These are phyloP conservation scores for Rhynchosporium secalis DNA, from an alignment of 2,329 filamentous ascomycete species.

Conservation along the genomic window DNA sequence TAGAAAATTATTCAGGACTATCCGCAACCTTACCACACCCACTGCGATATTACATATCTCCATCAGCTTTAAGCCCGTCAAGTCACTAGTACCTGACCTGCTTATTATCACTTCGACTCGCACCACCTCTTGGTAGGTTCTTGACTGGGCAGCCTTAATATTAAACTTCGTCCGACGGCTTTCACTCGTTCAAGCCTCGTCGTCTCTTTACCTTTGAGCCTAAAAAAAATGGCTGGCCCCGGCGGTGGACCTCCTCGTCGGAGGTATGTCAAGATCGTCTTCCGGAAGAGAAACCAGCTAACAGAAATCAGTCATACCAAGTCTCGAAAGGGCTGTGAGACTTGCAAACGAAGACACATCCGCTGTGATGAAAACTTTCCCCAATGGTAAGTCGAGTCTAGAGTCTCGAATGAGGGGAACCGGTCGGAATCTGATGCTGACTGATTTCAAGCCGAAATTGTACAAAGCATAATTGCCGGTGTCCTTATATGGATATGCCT, in stretches of 20 bases:
- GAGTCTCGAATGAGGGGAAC: slow-evolving; percentile 1
- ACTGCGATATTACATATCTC: slow-evolving; percentile 37
- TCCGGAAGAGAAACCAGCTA: slow-evolving; percentile 18
- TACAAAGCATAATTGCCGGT: slow-evolving; percentile 97
- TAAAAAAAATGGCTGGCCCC: slow-evolving; percentile 76
- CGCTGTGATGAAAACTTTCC: slow-evolving; percentile 97
- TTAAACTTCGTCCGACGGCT: slow-evolving; percentile 36
- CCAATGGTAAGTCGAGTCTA: slow-evolving; percentile 72
- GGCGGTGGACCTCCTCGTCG: slow-evolving; percentile 87
- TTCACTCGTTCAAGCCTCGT: slow-evolving; percentile 43
- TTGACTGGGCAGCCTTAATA: slow-evolving; percentile 26
- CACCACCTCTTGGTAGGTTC: slow-evolving; percentile 19
- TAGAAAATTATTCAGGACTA: slow-evolving; percentile 21
- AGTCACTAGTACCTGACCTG: slow-evolving; percentile 27
- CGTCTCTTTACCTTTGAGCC: slow-evolving; percentile 34
- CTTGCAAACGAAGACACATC: slow-evolving; percentile 96
- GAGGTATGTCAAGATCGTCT: slow-evolving; percentile 48
- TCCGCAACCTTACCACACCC: slow-evolving; percentile 37
- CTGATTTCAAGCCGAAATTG: slow-evolving; percentile 75
- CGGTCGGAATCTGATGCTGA: slow-evolving; percentile 30
- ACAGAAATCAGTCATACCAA: slow-evolving; percentile 79
- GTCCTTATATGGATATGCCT: slow-evolving; percentile 92
- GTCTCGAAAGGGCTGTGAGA: slow-evolving; percentile 96
- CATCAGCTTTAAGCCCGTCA: slow-evolving; percentile 31
- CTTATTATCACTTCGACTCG: slow-evolving; percentile 23